Evolutionary conservation across 306 rosid species (phyloP), one percentile per base, ranked within the genome.

Genomic region (Vigna angularis): DNA sequence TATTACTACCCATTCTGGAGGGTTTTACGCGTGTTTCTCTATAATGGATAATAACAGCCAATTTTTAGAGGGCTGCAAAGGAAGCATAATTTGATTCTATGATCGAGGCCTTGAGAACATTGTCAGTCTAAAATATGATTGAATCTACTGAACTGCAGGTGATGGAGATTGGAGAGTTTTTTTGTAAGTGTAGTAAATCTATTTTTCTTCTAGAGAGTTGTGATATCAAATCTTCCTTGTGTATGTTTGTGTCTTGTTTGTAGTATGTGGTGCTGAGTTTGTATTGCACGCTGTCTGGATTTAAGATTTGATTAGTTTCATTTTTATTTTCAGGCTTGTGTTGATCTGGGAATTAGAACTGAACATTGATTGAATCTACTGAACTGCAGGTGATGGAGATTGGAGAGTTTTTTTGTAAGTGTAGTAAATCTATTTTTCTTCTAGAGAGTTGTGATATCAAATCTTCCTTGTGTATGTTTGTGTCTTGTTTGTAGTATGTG

Each of bases 11-110:
- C n/a, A 58, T 56, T 74, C 52, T 55, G 63, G 62, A 26, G 80
- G 13, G 20, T 57, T 72, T 56, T 70, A 8, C 34, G 56, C 7
- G 70, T 57, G 14, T 17, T 57, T 55, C 49, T 34, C 64, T 65
- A 16, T 51, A 44, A 67, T 57, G 34, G 70, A 81, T 52, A 13
- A 47, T 34, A 45, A 32, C 18, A 52, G 61, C 51, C 16, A 45
- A 38, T 28, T 18, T 73, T 66, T 22, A 9, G 38, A 49, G 68
- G 73, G 61, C 26, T 68, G 65, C 42, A 20, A 34, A 63, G 59
- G 73, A 66, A 67, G 40, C 34, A 28, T 40, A 47, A 24, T 55
- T 80, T 73, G 56, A 44, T 83, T 51, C 24, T 61, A 62, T 68
- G 58, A 15, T 55, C 16, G 55, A 51, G 66, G 72, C 56, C 18